Percentiles rank a stretch among this genome's conserved stretches.
Conservation (phyloP, 2,329 filamentous ascomycete genomes). For the Incumbomyces lentus region DNA sequence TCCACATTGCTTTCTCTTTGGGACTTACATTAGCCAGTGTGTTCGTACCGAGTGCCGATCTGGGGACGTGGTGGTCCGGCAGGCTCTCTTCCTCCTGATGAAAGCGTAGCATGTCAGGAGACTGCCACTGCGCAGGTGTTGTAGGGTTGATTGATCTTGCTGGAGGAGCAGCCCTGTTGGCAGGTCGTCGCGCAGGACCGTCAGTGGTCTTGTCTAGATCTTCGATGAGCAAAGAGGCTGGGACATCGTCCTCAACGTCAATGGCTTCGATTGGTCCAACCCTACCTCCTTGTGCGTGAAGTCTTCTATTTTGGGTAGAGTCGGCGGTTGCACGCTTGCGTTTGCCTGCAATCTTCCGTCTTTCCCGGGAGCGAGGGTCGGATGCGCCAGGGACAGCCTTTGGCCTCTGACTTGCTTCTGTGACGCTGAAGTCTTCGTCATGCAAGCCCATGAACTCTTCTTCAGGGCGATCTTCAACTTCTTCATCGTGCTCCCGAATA, state of each 20-base stretch:
- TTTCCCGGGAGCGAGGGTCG: no score
- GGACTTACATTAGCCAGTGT: constrained; percentile 41
- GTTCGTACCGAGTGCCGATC: not conserved
- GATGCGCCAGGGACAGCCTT: not conserved
- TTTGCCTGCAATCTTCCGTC: not conserved
- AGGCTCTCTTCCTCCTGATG: not conserved
- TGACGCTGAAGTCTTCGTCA: constrained; percentile 3
- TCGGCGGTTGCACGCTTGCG: not conserved
- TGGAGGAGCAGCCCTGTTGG: constrained; percentile 5
- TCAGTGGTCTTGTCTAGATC: constrained; percentile 29
- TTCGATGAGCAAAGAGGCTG: constrained; percentile 52
- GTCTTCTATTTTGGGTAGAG: constrained; percentile 12
- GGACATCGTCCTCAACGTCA: constrained; percentile 53
- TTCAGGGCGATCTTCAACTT: constrained; percentile 35
- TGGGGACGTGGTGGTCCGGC: constrained; percentile 12
- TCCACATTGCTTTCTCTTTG: constrained; percentile 75
- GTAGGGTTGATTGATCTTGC: not conserved
- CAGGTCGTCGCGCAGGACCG: not conserved
- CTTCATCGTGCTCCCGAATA: constrained; percentile 36
- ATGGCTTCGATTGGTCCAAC: constrained; percentile 28
- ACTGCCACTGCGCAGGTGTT: not conserved
- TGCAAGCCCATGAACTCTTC: constrained; percentile 39
- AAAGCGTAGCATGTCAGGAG: not conserved
- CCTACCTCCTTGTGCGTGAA: not conserved
- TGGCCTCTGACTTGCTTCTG: not conserved